Evolutionary conservation across 2,329 filamentous ascomycete genomes (phyloP).

Genomic region (Tolypocladium pustulatum): DNA sequence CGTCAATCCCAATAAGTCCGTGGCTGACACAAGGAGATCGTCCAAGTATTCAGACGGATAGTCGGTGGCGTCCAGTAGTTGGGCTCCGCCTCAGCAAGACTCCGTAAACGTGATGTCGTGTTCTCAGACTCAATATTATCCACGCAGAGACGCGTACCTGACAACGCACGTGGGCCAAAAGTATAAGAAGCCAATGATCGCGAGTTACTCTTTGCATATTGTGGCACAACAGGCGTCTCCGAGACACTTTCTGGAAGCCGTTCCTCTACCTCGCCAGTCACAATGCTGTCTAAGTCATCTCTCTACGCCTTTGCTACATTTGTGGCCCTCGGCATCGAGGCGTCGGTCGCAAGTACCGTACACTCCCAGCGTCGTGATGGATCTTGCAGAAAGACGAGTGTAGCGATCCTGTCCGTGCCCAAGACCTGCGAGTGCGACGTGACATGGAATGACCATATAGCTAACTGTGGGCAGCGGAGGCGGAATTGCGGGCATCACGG

Average conservation of each 20-base stretch:
- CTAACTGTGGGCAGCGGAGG: slow-evolving; percentile 28
- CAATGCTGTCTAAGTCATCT: neutral
- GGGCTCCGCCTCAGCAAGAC: neutral
- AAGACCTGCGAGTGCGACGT: neutral
- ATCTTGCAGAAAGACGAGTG: slow-evolving; percentile 17
- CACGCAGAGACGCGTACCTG: neutral
- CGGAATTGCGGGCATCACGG: slow-evolving; percentile 52
- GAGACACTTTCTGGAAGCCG: neutral
- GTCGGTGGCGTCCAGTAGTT: neutral
- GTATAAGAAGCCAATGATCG: neutral
- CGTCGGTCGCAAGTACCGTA: slow-evolving; percentile 4
- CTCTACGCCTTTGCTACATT: neutral
- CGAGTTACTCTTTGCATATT: neutral
- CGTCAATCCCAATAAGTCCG: neutral
- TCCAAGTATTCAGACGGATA: neutral
- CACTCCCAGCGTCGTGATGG: neutral
- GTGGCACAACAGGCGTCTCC: neutral
- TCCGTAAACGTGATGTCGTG: neutral
- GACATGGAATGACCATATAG: neutral
- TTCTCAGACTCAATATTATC: neutral
- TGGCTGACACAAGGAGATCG: neutral
- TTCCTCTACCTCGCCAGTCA: too few relatives aligned
- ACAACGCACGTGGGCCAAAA: neutral
- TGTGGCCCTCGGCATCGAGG: slow-evolving; percentile 1
- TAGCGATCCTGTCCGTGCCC: slow-evolving; percentile 17